These are phyloP conservation scores for Citrullus mucosospermus DNA, from an alignment of 306 rosid genomes.

Conservation along the genomic window DNA sequence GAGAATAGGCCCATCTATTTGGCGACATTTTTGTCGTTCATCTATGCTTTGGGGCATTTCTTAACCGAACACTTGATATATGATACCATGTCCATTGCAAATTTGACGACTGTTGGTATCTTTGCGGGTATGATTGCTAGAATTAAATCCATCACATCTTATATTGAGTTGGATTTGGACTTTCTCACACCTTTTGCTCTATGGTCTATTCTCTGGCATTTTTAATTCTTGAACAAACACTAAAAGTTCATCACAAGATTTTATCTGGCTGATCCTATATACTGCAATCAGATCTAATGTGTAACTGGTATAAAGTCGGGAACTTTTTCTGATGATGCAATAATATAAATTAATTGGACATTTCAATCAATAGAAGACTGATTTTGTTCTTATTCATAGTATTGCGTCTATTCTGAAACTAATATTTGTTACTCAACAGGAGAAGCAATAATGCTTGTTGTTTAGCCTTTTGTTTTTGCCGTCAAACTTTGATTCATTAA, in stretches of 20 bases:
- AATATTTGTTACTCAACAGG: not conserved
- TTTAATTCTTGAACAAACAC: not conserved
- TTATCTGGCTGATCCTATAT: not conserved
- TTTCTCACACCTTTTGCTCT: not conserved
- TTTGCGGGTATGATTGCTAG: conserved; percentile 60
- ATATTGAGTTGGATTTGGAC: not conserved
- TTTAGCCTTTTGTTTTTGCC: not conserved
- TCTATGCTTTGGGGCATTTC: conserved; percentile 93
- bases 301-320: not conserved
- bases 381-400: not conserved
- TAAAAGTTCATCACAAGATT: not conserved
- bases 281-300: not conserved
- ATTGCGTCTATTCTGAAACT: not conserved
- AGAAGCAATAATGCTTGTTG: not conserved
- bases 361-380: not conserved
- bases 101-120: conserved; percentile 66
- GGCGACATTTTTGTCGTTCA: conserved; percentile 69
- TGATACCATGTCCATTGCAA: conserved; percentile 61
- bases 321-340: not conserved
- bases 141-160: not conserved
- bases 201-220: not conserved
- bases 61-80: conserved; percentile 59
- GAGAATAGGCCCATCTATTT: conserved; percentile 76
- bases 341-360: not conserved
- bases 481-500: not conserved